A percentile compares a stretch with the other conserved stretches of the same genome.
Evolutionary conservation across 352 stramenopile species (phyloP).

Genomic region (Globisporangium canariense): DNA sequence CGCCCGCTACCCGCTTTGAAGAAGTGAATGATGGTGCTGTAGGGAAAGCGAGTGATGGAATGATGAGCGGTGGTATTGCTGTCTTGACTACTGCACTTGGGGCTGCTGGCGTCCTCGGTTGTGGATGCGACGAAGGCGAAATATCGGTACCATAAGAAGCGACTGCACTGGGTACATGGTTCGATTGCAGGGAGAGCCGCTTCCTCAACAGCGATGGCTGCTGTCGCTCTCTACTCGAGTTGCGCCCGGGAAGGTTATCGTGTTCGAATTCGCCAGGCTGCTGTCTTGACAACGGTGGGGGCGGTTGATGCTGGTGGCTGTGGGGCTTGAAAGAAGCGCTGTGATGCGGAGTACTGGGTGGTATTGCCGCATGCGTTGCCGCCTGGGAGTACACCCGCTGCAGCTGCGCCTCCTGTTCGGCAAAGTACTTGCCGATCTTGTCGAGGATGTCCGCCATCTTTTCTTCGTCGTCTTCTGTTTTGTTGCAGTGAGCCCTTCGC

Average conservation of each 20-base stretch:
- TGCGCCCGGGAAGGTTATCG: not conserved
- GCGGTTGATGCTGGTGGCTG: slow-evolving; percentile 1
- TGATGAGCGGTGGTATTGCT: not conserved
- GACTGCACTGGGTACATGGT: not conserved
- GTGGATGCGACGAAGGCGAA: not conserved
- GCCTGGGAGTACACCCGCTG: slow-evolving; percentile 32
- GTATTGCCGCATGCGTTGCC: not conserved
- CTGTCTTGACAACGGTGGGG: not conserved
- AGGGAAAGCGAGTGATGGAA: slow-evolving; percentile 6
- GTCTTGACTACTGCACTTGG: not conserved
- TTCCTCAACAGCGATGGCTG: slow-evolving; percentile 22
- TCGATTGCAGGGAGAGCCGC: slow-evolving; percentile 18
- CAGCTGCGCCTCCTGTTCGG: slow-evolving; percentile 54
- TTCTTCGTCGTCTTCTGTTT: not conserved
- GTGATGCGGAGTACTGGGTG: not conserved
- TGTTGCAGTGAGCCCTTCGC: not conserved
- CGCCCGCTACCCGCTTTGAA: not conserved
- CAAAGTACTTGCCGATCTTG: slow-evolving; percentile 71
- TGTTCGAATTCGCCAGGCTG: not conserved
- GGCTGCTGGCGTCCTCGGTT: not conserved
- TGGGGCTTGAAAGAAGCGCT: not conserved
- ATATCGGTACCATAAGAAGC: too few species aligned
- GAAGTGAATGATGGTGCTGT: not conserved
- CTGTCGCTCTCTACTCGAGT: not conserved
- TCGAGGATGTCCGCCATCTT: slow-evolving; percentile 58